Percentiles rank a stretch among this genome's conserved stretches.
Conservation (phyloP, 176 grass and related monocot genomes). For the Juncus inflexus region DNA sequence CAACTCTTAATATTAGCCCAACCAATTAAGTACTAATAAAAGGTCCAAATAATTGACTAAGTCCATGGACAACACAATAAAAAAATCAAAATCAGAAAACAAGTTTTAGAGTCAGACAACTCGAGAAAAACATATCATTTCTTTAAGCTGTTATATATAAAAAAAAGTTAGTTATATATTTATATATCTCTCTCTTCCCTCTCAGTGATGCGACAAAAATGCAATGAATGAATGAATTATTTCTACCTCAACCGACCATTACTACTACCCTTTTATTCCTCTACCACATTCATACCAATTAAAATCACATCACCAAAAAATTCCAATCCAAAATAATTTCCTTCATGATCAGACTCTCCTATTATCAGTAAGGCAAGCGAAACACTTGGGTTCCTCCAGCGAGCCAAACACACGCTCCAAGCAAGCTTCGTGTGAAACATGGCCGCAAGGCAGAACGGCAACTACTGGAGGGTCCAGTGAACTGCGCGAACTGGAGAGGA, state of each 20-base stretch:
- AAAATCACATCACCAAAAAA: not conserved
- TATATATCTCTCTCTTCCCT: not conserved
- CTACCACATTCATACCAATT: too few species aligned
- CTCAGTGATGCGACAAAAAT: slow-evolving; percentile 7
- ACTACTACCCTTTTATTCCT: too few species aligned
- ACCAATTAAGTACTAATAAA: too few species aligned
- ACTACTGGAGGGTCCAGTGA: slow-evolving; percentile 37
- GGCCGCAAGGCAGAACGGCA: slow-evolving; percentile 45
- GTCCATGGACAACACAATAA: not conserved
- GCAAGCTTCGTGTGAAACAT: slow-evolving; percentile 48
- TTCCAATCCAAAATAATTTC: slow-evolving; percentile 1
- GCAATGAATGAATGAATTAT: not conserved
- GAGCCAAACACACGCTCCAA: slow-evolving; percentile 48
- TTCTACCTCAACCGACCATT: not conserved
- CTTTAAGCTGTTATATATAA: not conserved
- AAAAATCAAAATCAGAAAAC: not conserved
- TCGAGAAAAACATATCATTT: not conserved
- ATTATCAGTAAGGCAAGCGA: slow-evolving; percentile 25
- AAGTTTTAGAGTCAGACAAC: not conserved
- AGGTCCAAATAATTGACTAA: too few species aligned
- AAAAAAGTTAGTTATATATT: not conserved
- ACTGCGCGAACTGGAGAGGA: slow-evolving; percentile 2
- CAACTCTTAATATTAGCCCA: too few species aligned
- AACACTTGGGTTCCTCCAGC: slow-evolving; percentile 35
- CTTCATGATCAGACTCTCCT: not conserved